Base-by-base conservation (phyloP, 306 rosid species). In the Luffa acutangula region DNA sequence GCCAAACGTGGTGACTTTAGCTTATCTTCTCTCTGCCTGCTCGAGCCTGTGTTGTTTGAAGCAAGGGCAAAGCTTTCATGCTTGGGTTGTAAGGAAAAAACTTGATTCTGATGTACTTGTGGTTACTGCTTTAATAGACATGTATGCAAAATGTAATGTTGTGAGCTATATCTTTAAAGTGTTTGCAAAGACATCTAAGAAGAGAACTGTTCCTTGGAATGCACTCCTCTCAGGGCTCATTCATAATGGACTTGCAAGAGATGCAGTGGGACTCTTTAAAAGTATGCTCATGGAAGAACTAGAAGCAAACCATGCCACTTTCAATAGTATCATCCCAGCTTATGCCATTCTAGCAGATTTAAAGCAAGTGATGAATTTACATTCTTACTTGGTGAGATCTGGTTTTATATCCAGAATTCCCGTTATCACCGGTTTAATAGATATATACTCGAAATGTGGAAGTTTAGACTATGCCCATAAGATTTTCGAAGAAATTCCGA, bases 391-490 rank as follows among this genome's bases (percentile, higher is more conserved):
- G 59, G 17, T 81, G 49, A 88, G 75, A 78, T 81, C 88, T 48
- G 97, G 97, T 52, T 90, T 91, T 89, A 84, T 91, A 75, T 79
- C 80, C 51, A 78, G 85, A 60, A 81, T 86, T 33, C 97, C 88
- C 83, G 89, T 89, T 71, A 88, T 88, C 60, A 93, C 96, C 77
- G 83, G 87, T 85, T 86, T 91, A 77, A 82, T 91, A 80, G 96
- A 91, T 78, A 82, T 84, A 80, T 90, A 89, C 85, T 87, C 97
- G 7, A 91, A 90, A 83, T 84, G 92, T 78, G 97, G 97, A 83
- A 85, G 79, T 79, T 81, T 91, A 85, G 89, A 80, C 51, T 79
- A 85, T 79, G 90, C 93, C 67, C 87, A 89, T 84, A 81, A 81
- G 59, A 76, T 88, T 83, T 93, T 91, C 81, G 73, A 77, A 49